Evolutionary conservation across 805 yeast genomes (phyloP).

Genomic region (Komagataella kurtzmanii): DNA sequence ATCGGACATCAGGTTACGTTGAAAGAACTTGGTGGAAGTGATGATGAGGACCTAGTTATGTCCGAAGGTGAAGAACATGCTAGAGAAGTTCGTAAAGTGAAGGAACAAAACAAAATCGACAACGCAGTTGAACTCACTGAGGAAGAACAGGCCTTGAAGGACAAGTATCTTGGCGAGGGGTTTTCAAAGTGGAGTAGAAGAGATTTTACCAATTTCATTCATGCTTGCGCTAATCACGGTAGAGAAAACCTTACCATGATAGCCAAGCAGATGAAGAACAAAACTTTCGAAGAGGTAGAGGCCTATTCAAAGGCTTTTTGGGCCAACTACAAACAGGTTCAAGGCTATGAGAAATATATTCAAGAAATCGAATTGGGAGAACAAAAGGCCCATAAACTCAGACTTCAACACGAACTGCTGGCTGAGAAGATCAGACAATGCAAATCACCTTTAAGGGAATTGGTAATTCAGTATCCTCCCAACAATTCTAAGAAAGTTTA

Average conservation of each 20-base stretch:
- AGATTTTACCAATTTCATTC: conserved; percentile 76
- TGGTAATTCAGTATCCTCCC: conserved; percentile 57
- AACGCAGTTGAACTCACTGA: conserved; percentile 73
- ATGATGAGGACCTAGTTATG: conserved; percentile 23
- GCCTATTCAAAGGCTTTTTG: conserved; percentile 75
- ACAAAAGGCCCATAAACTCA: conserved; percentile 53
- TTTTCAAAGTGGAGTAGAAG: conserved; percentile 76
- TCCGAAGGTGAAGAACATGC: conserved; percentile 14
- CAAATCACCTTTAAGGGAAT: conserved; percentile 67
- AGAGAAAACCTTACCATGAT: conserved; percentile 60
- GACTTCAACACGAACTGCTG: conserved; percentile 66
- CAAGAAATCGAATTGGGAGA: conserved; percentile 82
- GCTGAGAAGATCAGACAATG: conserved; percentile 62
- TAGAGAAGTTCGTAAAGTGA: conserved; percentile 27
- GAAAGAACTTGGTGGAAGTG: conserved; percentile 17
- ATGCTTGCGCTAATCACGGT: conserved; percentile 66
- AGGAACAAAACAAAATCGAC: conserved; percentile 62
- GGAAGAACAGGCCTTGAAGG: conserved; percentile 59
- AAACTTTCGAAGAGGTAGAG: conserved; percentile 65
- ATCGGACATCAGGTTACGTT: conserved; percentile 52
- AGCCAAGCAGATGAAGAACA: conserved; percentile 70
- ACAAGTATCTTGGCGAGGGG: conserved; percentile 49
- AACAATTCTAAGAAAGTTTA: conserved; percentile 68
- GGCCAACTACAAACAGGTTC: conserved; percentile 66
- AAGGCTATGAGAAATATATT: conserved; percentile 77